Conservation (phyloP, 2,329 filamentous ascomycete genomes). For the Alternaria triticina region DNA sequence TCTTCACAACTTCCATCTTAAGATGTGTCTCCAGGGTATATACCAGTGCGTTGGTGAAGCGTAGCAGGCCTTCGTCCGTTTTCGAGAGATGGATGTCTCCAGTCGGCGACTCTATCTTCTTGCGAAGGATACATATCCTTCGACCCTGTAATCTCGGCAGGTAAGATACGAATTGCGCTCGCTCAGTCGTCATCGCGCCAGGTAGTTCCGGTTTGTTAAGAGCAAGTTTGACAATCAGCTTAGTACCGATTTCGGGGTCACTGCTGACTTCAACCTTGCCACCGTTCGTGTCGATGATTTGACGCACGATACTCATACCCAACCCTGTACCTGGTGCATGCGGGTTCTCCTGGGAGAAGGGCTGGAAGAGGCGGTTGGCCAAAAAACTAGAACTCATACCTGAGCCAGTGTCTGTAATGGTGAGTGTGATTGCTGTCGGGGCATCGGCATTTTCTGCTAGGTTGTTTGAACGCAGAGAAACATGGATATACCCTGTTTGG, state of each 20-base stretch:
- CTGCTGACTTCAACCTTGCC: slow-evolving; percentile 40
- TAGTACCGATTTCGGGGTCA: slow-evolving; percentile 23
- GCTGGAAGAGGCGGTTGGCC: slow-evolving; percentile 38
- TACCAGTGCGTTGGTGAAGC: slow-evolving; percentile 29
- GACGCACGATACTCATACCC: slow-evolving; percentile 38
- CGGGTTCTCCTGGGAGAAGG: slow-evolving; percentile 45
- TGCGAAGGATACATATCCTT: slow-evolving; percentile 37
- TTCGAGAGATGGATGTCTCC: slow-evolving; percentile 5
- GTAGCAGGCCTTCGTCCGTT: slow-evolving; percentile 20
- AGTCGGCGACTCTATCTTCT: not conserved
- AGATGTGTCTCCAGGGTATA: slow-evolving; percentile 31
- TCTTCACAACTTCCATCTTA: slow-evolving; percentile 36
- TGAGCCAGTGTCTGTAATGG: slow-evolving; percentile 41
- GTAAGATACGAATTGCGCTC: slow-evolving; percentile 18
- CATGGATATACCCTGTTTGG: slow-evolving; percentile 33
- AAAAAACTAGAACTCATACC: slow-evolving; percentile 46
- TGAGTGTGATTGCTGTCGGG: slow-evolving; percentile 39
- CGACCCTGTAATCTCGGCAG: slow-evolving; percentile 27
- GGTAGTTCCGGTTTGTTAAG: slow-evolving; percentile 11
- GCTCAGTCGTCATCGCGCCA: slow-evolving; percentile 1
- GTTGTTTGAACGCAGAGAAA: slow-evolving; percentile 29
- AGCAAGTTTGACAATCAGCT: slow-evolving; percentile 26
- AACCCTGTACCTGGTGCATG: slow-evolving; percentile 30
- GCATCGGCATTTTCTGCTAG: slow-evolving; percentile 1
- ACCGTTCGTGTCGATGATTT: slow-evolving; percentile 35